Evolutionary conservation across 2,329 filamentous ascomycete species (phyloP).

Genomic region (Aspergillus viridinutans): DNA sequence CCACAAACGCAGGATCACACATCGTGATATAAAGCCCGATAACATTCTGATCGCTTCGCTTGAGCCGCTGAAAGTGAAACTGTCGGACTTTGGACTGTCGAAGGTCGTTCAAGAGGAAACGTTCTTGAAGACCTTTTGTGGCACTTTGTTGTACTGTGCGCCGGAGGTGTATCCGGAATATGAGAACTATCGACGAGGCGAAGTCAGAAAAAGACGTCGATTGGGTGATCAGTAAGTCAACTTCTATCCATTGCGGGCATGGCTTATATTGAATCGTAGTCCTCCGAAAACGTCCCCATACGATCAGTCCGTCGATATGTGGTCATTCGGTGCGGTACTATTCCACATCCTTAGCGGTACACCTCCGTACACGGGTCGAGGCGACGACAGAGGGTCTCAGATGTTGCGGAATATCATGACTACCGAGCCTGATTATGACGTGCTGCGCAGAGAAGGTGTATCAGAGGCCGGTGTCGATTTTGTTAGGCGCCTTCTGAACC

Average conservation of each 20-base stretch:
- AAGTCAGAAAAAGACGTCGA: constrained; percentile 61
- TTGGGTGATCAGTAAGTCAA: constrained; percentile 42
- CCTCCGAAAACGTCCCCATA: constrained; percentile 60
- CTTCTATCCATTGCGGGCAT: not conserved
- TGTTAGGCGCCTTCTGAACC: constrained; percentile 71
- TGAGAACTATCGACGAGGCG: constrained; percentile 57
- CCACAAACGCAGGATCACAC: constrained; percentile 83
- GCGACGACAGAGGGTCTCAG: constrained; percentile 70
- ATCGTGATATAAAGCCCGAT: constrained; percentile 98
- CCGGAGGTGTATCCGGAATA: constrained; percentile 92
- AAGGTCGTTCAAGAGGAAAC: constrained; percentile 92
- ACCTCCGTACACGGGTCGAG: constrained; percentile 76
- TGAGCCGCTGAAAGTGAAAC: constrained; percentile 74
- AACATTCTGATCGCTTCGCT: constrained; percentile 81
- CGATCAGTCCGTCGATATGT: constrained; percentile 88
- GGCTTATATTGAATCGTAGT: constrained; percentile 32
- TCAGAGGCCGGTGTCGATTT: constrained; percentile 70
- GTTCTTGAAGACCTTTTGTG: constrained; percentile 93
- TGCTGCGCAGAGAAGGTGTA: constrained; percentile 56
- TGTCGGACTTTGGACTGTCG: constrained; percentile 94
- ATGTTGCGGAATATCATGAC: constrained; percentile 82
- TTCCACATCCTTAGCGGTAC: constrained; percentile 77
- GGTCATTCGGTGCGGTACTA: constrained; percentile 90
- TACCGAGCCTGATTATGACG: constrained; percentile 60
- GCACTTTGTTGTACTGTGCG: constrained; percentile 90